Evolutionary conservation across 176 grass and related monocot genomes (phyloP), one percentile per base, ranked within the genome.

Genomic region (Lolium perenne): DNA sequence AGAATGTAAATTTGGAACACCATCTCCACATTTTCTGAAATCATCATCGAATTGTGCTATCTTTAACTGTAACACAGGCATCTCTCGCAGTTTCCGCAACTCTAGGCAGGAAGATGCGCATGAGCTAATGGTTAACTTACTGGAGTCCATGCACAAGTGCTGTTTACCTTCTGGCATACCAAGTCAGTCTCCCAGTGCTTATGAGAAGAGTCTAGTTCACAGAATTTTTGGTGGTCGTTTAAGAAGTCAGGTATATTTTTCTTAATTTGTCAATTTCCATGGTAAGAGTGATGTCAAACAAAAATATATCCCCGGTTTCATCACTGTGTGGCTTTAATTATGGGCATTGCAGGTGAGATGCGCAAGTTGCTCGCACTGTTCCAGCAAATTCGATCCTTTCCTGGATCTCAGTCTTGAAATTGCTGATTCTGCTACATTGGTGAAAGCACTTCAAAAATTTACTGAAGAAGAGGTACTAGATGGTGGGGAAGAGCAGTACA

Each of bases 371-470:
- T 92, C 71, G 38, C 86, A 92, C 40, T 97, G 86, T 89, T 97
- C 92, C 54, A 89, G 88, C 69, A 94, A 87, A 74, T 89, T 87
- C 53, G 95, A 94, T 50, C 92, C 92, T 60, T 97, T 97, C 80
- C 87, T 94, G 46, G 95, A 97, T 88, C 83, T 97, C 71, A 94
- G 95, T 78, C 90, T 97, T 63, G 90, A 97, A 91, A 97, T 97
- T 71, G 86, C 13, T 40, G 88, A 94, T 76, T 90, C 95, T 22
- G 53, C 90, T 35, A 92, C 95, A 18, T 76, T 97, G 68, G 38
- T 46, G 58, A 84, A 91, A 83, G 92, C 95, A 18, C 92, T 97
- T 80, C 9, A 66, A 61, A 86, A 92, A 82, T 97, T 92, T 89
- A 97, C 95, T 41, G 35, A 72, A 21, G 86, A 92, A 58, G 92